These are phyloP conservation scores for Acacia crassicarpa DNA, from an alignment of 306 rosid species.

Conservation along the genomic window DNA sequence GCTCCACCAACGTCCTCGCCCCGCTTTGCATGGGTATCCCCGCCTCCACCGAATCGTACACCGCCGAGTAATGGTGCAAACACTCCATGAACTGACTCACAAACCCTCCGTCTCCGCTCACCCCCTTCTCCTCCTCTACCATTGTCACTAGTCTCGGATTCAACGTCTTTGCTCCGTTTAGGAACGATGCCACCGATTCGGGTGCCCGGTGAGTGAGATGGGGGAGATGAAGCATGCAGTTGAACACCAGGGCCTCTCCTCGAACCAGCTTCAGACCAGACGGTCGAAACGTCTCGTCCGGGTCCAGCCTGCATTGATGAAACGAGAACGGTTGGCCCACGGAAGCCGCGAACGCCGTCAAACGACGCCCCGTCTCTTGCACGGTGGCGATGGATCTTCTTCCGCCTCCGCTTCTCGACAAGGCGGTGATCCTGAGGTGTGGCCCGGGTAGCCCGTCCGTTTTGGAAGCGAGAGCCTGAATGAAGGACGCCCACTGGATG, in stretches of 20 bases:
- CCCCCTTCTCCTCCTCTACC: conserved; percentile 64
- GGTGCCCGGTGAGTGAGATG: conserved; percentile 55
- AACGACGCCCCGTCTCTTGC: conserved; percentile 79
- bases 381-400: conserved; percentile 58
- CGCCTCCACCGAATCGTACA: conserved; percentile 74
- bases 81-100: conserved; percentile 68
- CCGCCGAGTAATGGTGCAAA: conserved; percentile 68
- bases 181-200: conserved; percentile 63
- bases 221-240: conserved; percentile 74
- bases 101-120: conserved; percentile 39
- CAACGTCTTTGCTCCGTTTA: conserved; percentile 54
- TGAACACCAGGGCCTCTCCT: conserved; percentile 70
- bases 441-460: conserved; percentile 52
- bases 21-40: conserved; percentile 68
- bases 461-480: conserved; percentile 59
- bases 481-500: conserved; percentile 84
- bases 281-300: conserved; percentile 64
- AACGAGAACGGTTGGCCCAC: conserved; percentile 78
- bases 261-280: conserved; percentile 57
- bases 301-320: conserved; percentile 76
- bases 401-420: conserved; percentile 49
- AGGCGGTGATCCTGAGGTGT: conserved; percentile 77
- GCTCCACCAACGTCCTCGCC: conserved; percentile 65
- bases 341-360: conserved; percentile 70
- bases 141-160: conserved; percentile 55